These are phyloP conservation scores for Phytophthora fragariaefolia DNA, from an alignment of 352 stramenopile genomes.

Conservation along the genomic window DNA sequence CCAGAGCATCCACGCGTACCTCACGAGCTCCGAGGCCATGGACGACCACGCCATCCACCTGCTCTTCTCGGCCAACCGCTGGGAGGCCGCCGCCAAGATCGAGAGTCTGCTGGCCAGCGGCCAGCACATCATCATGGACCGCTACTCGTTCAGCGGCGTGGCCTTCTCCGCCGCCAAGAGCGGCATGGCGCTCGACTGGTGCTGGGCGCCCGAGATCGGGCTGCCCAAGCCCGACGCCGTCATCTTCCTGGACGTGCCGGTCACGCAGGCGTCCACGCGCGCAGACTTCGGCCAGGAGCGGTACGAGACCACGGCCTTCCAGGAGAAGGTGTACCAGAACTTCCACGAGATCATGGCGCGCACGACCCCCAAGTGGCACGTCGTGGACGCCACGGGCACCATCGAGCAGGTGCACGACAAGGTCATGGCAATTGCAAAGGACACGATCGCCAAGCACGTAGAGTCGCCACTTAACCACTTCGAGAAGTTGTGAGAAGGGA, in stretches of 20 bases:
- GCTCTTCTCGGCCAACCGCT: conserved; percentile 99
- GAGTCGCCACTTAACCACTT: conserved; percentile 49
- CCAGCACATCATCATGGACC: conserved; percentile 96
- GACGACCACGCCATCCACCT: conserved; percentile 99
- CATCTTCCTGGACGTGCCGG: conserved; percentile 97
- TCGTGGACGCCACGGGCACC: conserved; percentile 78
- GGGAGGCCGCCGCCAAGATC: conserved; percentile 93
- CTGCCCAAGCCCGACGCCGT: conserved; percentile 97
- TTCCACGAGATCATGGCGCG: conserved; percentile 73
- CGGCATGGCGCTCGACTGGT: conserved; percentile 96
- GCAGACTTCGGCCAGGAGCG: conserved; percentile 94
- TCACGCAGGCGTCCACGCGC: conserved; percentile 89
- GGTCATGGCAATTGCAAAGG: conserved; percentile 61
- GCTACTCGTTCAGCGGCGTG: conserved; percentile 98
- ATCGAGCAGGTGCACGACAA: conserved; percentile 78
- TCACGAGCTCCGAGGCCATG: conserved; percentile 89
- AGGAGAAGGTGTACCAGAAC: conserved; percentile 84
- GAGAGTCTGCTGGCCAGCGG: conserved; percentile 75
- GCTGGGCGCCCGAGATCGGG: conserved; percentile 96
- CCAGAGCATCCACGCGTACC: conserved; percentile 97
- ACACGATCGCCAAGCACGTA: conserved; percentile 47
- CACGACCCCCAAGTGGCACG: conserved; percentile 65
- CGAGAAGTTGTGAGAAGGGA: conserved; percentile 38
- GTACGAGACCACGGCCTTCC: conserved; percentile 92
- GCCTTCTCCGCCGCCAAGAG: conserved; percentile 98